Evolutionary conservation across 306 rosid genomes (phyloP).

Genomic region (Malus domestica): ASM211411v1 NC_041794.1:30061001-30061500

Average conservation of each 20-base stretch:
- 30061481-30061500: conserved; percentile 74
- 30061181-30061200: background rate
- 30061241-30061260: background rate
- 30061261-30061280: background rate
- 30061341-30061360: conserved; percentile 3
- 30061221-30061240: background rate
- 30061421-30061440: conserved; percentile 82
- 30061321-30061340: conserved; percentile 1
- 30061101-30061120: background rate
- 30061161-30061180: conserved; percentile 7
- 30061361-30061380: conserved; percentile 30
- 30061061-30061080: background rate
- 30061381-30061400: conserved; percentile 46
- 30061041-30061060: background rate
- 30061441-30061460: conserved; percentile 77
- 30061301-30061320: background rate
- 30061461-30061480: conserved; percentile 80
- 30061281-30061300: background rate
- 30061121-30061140: too few species aligned
- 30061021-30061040: conserved; percentile 3
- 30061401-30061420: conserved; percentile 73
- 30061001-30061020: conserved; percentile 4
- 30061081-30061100: background rate
- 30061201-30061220: background rate
- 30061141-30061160: background rate